Conservation (phyloP, 257 asterid species). For the Salvia splendens region DNA sequence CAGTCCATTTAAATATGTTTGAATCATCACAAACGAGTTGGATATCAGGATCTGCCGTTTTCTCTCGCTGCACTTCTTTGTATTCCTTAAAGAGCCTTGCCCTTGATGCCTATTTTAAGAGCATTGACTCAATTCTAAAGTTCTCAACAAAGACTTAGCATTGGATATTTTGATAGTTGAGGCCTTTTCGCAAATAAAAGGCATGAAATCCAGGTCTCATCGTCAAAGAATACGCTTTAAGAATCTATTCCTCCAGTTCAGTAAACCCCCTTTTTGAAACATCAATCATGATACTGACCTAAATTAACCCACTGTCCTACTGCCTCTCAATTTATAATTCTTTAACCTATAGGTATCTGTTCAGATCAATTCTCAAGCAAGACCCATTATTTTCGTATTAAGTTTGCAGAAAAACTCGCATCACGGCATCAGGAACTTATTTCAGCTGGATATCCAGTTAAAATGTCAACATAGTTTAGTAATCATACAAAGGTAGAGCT, state of each 20-base stretch:
- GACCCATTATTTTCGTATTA: background rate
- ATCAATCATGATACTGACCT: background rate
- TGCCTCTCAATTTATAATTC: conserved; percentile 7
- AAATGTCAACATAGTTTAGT: background rate
- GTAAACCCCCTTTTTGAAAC: background rate
- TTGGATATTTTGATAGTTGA: conserved; percentile 7
- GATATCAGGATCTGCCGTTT: conserved; percentile 90
- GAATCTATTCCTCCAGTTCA: background rate
- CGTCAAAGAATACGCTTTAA: background rate
- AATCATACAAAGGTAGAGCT: background rate
- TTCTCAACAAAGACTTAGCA: background rate
- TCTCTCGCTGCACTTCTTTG: conserved; percentile 96
- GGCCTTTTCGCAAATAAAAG: background rate
- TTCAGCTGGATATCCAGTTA: background rate
- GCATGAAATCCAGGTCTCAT: background rate
- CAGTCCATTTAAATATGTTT: conserved; percentile 96
- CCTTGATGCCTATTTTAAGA: conserved; percentile 72
- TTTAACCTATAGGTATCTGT: background rate
- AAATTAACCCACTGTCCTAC: background rate
- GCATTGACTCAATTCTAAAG: conserved; percentile 4
- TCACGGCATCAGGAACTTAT: background rate
- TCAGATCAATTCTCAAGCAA: conserved; percentile 1
- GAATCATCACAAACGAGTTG: conserved; percentile 93
- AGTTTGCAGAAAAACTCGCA: conserved; percentile 8
- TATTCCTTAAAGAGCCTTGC: conserved; percentile 96